Base-by-base conservation (phyloP, 768 basidiomycete genomes). In the Pisolithus marmoratus region DNA sequence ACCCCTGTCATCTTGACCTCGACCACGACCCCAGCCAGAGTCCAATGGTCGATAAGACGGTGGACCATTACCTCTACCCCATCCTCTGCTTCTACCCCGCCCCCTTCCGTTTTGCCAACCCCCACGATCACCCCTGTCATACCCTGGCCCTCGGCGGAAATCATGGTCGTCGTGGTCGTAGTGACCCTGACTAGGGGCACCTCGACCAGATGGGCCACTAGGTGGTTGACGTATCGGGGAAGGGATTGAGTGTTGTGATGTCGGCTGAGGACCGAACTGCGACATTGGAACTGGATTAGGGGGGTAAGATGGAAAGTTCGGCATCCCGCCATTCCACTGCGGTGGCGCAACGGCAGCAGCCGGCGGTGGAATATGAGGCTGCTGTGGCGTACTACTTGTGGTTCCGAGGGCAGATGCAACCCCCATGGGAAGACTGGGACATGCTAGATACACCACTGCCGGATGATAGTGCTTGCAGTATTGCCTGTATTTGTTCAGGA, bases 401-500 rank as follows among this genome's bases (percentile, higher is more conserved):
- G 54, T 63, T 31, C 64, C 59, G 12, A 63, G 53, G 8, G 64
- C 57, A 29, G 55, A 58, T 54, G 63, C 48, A 58, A 67, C 53
- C 55, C 65, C 58, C 47, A 64, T 44, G 63, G 63, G 47, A 60
- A 71, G 48, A 64, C 57, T 63, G 2, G n/a, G 55, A 59, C 38
- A 62, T 58, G 54, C 66, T 63, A 47, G 66, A 57, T 14, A 70
- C 58, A 8, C 74, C 64, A 43, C 67, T 74, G 47, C 70, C 69
- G 2, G 77, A 73, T 17, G 71, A 64, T 4, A 90, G 72, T 0
- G 83, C 75, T 34, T 78, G 76, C 12, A 90, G 69, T 67, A 90
- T 80, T 45, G 77, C 66, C 54, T 86, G 82, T 36, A 90, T 81
- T 63, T 90, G 88, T 46, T 87, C 87, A 0, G 86, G 85, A 2